These are phyloP conservation scores for Boletus edulis DNA, from an alignment of 768 basidiomycete genomes.

Conservation along the genomic window DNA sequence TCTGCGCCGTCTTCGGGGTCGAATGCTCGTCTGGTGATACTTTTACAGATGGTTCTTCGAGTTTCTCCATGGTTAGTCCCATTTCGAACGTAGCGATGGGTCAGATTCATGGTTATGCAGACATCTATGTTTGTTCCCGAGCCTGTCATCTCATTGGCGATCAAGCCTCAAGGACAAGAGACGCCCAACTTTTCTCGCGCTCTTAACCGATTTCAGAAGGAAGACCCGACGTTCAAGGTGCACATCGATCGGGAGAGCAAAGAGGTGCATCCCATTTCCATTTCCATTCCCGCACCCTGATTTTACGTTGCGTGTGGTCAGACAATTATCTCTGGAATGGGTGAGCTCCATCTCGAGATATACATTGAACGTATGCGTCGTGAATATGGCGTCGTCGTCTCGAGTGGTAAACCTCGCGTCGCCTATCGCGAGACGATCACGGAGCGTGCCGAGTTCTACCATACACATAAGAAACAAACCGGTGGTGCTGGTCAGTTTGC, in stretches of 20 bases:
- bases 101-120: conserved; percentile 38
- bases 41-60: conserved; percentile 90
- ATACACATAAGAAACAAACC: conserved; percentile 97
- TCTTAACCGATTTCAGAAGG: conserved; percentile 95
- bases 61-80: conserved; percentile 82
- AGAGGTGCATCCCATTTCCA: conserved; percentile 54
- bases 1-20: conserved; percentile 98
- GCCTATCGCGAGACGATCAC: conserved; percentile 96
- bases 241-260: conserved; percentile 93
- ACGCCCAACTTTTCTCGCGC: conserved; percentile 97
- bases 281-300: background rate
- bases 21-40: conserved; percentile 98
- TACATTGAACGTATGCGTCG: conserved; percentile 99
- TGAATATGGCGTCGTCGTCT: conserved; percentile 92
- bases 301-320: conserved; percentile 28
- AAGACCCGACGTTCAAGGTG: conserved; percentile 98
- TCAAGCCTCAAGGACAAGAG: conserved; percentile 90
- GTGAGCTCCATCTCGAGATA: conserved; percentile 97
- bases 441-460: conserved; percentile 75
- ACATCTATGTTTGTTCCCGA: conserved; percentile 99
- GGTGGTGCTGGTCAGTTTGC: conserved; percentile 98
- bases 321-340: conserved; percentile 99
- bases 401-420: conserved; percentile 93
- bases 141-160: conserved; percentile 93
- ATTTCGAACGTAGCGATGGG: background rate